A percentile compares a stretch with the other conserved stretches of the same genome.
Conservation (phyloP, 176 grass and related monocot species). For the Pontederia crassipes region DNA sequence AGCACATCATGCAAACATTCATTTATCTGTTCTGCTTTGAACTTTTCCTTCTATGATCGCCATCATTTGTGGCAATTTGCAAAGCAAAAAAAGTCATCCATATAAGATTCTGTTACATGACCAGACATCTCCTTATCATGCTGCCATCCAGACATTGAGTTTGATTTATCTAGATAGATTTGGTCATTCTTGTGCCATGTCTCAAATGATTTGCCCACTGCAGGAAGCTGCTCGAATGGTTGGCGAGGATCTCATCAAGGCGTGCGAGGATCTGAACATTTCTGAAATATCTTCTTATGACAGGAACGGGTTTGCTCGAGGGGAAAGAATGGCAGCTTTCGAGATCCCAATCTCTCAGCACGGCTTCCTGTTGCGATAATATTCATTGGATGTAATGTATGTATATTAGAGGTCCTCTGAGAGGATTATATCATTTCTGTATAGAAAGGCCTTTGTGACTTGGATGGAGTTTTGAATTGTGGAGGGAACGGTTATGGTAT, state of each 20-base stretch:
- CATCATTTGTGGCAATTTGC: too few species aligned
- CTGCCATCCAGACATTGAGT: too few species aligned
- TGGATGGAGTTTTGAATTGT: background rate
- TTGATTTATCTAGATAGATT: too few species aligned
- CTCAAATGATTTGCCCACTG: background rate
- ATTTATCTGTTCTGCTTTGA: too few species aligned
- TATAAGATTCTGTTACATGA: too few species aligned
- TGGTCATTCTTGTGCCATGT: too few species aligned
- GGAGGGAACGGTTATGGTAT: background rate
- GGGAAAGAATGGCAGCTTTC: constrained; percentile 76
- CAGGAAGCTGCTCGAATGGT: constrained; percentile 71
- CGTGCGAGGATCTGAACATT: constrained; percentile 50
- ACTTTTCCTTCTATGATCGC: too few species aligned
- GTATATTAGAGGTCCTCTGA: background rate
- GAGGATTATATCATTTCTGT: background rate
- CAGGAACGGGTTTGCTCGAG: constrained; percentile 66
- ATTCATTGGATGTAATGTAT: too few species aligned
- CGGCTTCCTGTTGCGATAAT: constrained; percentile 59
- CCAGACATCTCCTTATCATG: too few species aligned
- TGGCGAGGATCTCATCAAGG: constrained; percentile 60
- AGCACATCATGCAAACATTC: too few species aligned
- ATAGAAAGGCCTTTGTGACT: too few species aligned
- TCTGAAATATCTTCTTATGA: constrained; percentile 78
- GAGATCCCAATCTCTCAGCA: constrained; percentile 46
- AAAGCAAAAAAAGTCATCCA: too few species aligned